These are phyloP conservation scores for Botrytis paeoniae DNA, from an alignment of 2,329 filamentous ascomycete genomes.

Conservation along the genomic window DNA sequence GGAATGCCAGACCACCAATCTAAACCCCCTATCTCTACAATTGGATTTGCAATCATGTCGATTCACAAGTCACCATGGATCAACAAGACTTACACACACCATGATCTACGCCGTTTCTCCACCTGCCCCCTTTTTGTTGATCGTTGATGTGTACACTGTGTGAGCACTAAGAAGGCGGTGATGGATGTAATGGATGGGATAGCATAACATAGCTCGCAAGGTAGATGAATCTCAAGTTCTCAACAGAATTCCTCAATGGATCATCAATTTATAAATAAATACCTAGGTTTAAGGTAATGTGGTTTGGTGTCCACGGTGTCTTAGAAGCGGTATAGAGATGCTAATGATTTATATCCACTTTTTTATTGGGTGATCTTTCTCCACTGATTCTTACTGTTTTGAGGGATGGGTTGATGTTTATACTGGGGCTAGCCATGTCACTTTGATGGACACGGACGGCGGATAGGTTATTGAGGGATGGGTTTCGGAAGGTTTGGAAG, in stretches of 20 bases:
- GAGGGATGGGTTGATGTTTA: background rate
- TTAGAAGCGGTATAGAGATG: background rate
- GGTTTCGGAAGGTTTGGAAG: background rate
- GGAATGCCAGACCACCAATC: background rate
- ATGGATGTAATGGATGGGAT: background rate
- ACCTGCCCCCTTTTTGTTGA: background rate
- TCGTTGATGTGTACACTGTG: background rate
- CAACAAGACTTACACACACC: background rate
- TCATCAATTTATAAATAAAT: background rate
- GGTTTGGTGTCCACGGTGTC: background rate
- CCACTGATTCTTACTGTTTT: background rate
- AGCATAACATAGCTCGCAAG: background rate
- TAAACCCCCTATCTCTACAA: background rate
- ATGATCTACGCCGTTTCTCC: background rate
- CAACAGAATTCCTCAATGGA: constrained; percentile 1
- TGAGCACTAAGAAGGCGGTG: background rate
- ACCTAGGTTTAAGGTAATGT: background rate
- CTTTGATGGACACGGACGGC: background rate
- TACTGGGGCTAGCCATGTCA: background rate
- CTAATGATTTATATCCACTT: background rate
- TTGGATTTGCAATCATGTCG: background rate
- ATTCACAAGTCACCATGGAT: background rate
- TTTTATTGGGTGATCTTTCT: constrained; percentile 4
- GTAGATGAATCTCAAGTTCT: background rate
- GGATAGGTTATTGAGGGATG: background rate